Evolutionary conservation across 768 basidiomycete species (phyloP).

Genomic region (Lentinula raphanica): DNA sequence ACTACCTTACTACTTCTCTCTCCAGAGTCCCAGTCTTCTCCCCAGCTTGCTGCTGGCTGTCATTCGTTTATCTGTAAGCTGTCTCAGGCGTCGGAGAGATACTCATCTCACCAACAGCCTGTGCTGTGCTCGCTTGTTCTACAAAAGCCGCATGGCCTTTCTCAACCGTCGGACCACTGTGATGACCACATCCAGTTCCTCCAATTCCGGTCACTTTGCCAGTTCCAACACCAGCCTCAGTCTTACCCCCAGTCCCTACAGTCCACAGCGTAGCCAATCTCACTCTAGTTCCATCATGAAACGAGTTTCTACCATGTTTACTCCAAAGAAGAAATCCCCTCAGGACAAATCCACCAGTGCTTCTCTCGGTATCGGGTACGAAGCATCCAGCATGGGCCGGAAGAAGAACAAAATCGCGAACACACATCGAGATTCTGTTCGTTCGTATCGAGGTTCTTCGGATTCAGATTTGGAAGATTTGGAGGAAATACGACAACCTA

Average conservation of each 20-base stretch:
- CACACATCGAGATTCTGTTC: neutral
- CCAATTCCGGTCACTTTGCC: neutral
- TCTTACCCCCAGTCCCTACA: neutral
- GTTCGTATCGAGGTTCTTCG: neutral
- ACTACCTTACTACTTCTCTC: neutral
- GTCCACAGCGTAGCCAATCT: neutral
- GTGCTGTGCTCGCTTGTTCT: neutral
- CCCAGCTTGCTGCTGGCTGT: neutral
- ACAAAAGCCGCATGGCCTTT: neutral
- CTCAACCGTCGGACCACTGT: neutral
- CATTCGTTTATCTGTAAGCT: neutral
- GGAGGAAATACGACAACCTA: neutral
- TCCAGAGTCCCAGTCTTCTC: too few species aligned
- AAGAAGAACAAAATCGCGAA: neutral
- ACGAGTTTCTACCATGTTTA: conserved; percentile 4
- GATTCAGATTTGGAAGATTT: conserved; percentile 1
- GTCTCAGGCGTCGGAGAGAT: neutral
- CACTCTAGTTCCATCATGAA: conserved; percentile 1
- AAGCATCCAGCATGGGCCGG: neutral
- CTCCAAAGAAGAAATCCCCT: neutral
- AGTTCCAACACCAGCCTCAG: neutral
- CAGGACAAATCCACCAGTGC: neutral
- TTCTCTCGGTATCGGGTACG: neutral
- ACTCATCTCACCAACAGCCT: neutral
- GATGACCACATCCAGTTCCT: neutral